Evolutionary conservation across 1,284 basidiomycete genomes (phyloP), one percentile per base, ranked within the genome.

Genomic region (Phellopilus nigrolimitatus): DNA sequence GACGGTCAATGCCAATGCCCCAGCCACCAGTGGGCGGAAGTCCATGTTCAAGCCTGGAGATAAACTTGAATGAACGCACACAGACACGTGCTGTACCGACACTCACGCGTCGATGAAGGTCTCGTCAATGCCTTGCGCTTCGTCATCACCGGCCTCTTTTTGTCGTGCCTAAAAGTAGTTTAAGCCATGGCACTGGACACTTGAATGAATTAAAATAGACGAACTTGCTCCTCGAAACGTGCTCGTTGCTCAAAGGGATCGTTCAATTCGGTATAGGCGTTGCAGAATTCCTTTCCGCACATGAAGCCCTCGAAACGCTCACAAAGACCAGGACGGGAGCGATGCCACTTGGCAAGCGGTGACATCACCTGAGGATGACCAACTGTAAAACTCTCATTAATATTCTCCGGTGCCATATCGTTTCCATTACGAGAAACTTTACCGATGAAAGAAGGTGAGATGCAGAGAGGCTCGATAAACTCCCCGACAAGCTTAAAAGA

Each of bases 281-380:
- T 97, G 74, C 91, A 95, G 68, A 98, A 88, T 72, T 98, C 95
- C 79, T 97, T 97, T 58, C 93, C 94, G 45, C 94, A 97, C 75
- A 99, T 82, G 78, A 99, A 99, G 5, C 84, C 92, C 69, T 99
- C 95, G 75, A 99, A 99, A 13, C 95, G 91, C 71, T 99, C 95
- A 70, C 95, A 98, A 9, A 99, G 78, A 38, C 97, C 97, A 0
- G 91, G 88, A 40, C 91, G 84, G 15, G 88, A 91, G 56, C 94
- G 88, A 69, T 97, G 91, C 78, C 88, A 91, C 74, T 97, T 97
- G 67, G 95, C 97, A 19, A 99, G 82, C 6, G 95, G 95, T 3
- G 94, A 97, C 95, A 99, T 99, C 62, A 99, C 91, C 75, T 98
- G 95, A 38, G 95, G 95, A 71, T 99, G 95, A 22, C 95, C 97